phyloP scores from a whole-genome alignment of 176 grass and related monocot species.

The Poa annua region DNA sequence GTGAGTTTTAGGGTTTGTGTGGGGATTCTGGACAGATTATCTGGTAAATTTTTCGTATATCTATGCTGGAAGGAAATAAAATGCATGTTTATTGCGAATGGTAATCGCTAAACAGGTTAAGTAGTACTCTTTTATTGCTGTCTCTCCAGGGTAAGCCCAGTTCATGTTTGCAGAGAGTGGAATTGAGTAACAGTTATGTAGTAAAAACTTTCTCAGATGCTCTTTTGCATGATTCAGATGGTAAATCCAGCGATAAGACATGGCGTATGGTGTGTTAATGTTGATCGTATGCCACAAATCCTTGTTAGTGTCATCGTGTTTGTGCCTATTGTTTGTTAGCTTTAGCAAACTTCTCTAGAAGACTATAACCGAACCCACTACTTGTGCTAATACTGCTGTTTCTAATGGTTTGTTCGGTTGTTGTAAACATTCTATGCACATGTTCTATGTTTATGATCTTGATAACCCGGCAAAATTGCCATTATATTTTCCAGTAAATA shows the following conservation, averaged over 20 bases:
- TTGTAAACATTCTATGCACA: not conserved
- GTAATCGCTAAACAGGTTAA: not conserved
- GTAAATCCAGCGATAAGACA: not conserved
- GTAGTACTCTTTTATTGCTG: not conserved
- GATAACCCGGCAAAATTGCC: not conserved
- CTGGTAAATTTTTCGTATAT: not conserved
- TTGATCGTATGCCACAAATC: not conserved
- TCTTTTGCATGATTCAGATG: conserved; percentile 13
- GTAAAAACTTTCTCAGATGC: not conserved
- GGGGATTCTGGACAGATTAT: not conserved
- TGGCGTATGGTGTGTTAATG: not conserved
- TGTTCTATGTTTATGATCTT: conserved; percentile 7
- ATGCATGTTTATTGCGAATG: not conserved
- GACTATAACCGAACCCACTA: not conserved
- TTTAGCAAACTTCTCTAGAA: not conserved
- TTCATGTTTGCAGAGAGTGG: not conserved
- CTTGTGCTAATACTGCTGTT: conserved; percentile 4
- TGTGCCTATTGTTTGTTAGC: conserved; percentile 5
- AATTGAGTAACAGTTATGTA: not conserved
- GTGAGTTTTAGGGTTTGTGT: conserved; percentile 46
- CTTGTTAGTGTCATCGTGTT: not conserved
- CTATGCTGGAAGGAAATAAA: not conserved
- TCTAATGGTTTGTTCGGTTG: conserved; percentile 26
- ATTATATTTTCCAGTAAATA: conserved; percentile 9
- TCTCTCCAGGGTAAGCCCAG: not conserved